A percentile compares a stretch with the other conserved stretches of the same genome.
Evolutionary conservation across 306 rosid species (phyloP).

Genomic region (Urtica urens): DNA sequence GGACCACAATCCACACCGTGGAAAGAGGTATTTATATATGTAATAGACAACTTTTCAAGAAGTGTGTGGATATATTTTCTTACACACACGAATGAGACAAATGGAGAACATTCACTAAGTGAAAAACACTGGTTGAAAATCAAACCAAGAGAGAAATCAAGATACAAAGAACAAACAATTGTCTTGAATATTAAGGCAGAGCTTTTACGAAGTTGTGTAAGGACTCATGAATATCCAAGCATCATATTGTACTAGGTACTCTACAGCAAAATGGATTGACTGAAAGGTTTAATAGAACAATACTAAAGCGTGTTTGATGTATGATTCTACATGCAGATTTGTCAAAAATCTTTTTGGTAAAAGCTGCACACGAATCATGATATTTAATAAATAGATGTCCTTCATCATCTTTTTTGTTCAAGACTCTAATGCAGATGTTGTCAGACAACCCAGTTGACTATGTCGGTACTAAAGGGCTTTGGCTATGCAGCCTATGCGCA

Average conservation of each 20-base stretch:
- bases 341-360: neutral
- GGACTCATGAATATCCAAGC: neutral
- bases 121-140: neutral
- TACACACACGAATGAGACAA: neutral
- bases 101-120: neutral
- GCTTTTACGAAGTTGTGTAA: neutral
- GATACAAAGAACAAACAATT: neutral
- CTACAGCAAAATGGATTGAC: too few relatives aligned
- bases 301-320: neutral
- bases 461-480: too few relatives aligned
- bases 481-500: too few relatives aligned
- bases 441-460: too few relatives aligned
- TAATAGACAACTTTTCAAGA: neutral
- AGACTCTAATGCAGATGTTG: too few relatives aligned
- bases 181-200: neutral
- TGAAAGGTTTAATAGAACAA: too few relatives aligned
- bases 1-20: neutral
- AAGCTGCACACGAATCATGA: neutral
- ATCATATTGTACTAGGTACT: too few relatives aligned
- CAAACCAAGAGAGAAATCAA: neutral
- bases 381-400: neutral
- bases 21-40: neutral
- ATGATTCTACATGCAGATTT: neutral
- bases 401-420: too few relatives aligned
- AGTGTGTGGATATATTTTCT: neutral